Evolutionary conservation across 495 filamentous ascomycete species (phyloP), one percentile per base, ranked within the genome.

Genomic region (Letharia lupina): DNA sequence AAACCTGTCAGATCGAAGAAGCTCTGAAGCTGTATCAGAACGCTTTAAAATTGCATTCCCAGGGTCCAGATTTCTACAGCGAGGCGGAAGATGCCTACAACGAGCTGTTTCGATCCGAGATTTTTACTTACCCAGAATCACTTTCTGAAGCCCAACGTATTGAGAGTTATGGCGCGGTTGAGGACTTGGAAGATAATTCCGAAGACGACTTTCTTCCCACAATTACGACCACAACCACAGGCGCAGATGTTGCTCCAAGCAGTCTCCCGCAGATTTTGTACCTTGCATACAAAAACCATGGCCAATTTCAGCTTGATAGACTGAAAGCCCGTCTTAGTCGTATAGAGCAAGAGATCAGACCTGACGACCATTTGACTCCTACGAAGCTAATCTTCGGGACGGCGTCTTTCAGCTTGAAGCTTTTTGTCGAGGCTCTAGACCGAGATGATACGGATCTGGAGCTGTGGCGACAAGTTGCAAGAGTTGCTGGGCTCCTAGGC

Each of bases 11-110:
- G 81, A 93, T 98, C 73, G 94, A 99, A 74, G 94, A 99, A 75
- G 91, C 94, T 39, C 78, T 99, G 67, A 98, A 97, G 77, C 85
- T 93, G 39, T 99, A 98, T 74, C 91, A 97, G 73, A 88, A 81
- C 64, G 94, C 94, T 33, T 78, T 99, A 39, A 96, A 93, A 74
- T 85, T 92, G 67, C 95, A 99, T 71, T 88, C 92, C 7, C 90
- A 94, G 76, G 91, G 94, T 5, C 87, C 91, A 8, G 75, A 75
- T 4, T 89, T 83, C 70, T 95, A 88, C 73, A 73, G 84, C 39
- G 84, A 93, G 73, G 93, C 94, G 15, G 80, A 84, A 33, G 86
- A 88, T 59, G 93, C 95, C 48, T 99, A 98, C 74, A 81, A 87
- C 56, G 83, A 83, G 41, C 86, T 99, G 28, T 91, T 98, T 70